Evolutionary conservation across 257 asterid species (phyloP), one percentile per base, ranked within the genome.

Genomic region (Eustoma russellianum): DNA sequence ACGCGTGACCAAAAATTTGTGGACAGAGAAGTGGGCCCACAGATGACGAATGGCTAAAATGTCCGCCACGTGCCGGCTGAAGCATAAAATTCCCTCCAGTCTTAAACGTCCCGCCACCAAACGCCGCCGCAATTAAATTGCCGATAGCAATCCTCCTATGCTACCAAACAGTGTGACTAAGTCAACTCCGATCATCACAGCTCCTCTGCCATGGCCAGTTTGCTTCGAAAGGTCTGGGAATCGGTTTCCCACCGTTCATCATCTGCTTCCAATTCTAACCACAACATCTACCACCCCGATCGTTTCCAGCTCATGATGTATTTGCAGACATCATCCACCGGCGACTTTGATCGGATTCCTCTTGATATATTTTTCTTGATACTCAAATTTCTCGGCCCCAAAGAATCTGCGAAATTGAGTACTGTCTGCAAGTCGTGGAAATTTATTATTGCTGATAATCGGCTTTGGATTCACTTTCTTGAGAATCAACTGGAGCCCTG

Each of bases 371-470:
- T 87, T 16, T 18, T 74, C 65, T 86, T 66, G 62, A 80, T 91
- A 38, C 68, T 87, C 46, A 87, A 61, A 62, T 47, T 78, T 19
- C 66, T 91, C 15, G 98, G 95, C 17, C 98, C 94, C 1, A 82
- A 70, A 43, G 96, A 91, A 59, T 58, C 96, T 10, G 94, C 94
- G 1, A 76, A 79, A 55, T 70, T 87, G 19, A 64, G 74, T 56
- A 76, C 80, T 12, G 98, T 91, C 5, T 91, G 98, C 60, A 91
- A 76, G 73, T 62, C 83, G 45, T 87, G 92, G 95, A 84, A 77
- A 19, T 80, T 68, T 63, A 28, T 84, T 55, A 77, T 84, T 11
- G 73, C 86, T 4, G 96, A 91, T 59, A 87, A 91, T 80, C 85
- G 94, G 33, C 61, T 91, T 2, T 91, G 98, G 98, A 76, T 91